phyloP scores from a whole-genome alignment of 345 rosid genomes.

The Psidium guajava region DNA sequence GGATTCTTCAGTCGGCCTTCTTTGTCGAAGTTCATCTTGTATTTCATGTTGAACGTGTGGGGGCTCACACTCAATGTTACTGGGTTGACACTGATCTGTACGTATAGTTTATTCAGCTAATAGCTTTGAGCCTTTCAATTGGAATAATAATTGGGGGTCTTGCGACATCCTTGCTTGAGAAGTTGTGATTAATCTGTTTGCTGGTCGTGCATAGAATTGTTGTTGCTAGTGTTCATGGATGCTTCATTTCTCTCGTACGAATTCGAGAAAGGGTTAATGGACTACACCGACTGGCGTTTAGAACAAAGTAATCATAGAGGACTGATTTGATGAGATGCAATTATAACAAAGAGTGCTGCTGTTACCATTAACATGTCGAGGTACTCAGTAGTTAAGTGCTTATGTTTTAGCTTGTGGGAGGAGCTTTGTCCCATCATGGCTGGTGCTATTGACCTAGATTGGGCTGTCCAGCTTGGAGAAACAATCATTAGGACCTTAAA shows the following conservation, averaged over 20 bases:
- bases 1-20: background rate
- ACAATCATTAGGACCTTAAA: background rate
- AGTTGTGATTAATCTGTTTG: background rate
- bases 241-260: background rate
- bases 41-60: background rate
- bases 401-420: background rate
- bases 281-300: background rate
- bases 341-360: background rate
- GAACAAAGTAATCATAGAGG: background rate
- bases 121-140: background rate
- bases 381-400: background rate
- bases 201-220: background rate
- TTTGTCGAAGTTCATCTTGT: background rate
- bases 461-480: background rate
- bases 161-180: background rate
- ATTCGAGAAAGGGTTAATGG: background rate
- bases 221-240: background rate
- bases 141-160: background rate
- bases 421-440: background rate
- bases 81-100: background rate
- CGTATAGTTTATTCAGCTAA: background rate
- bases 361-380: background rate
- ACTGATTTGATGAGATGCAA: background rate
- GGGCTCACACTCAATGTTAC: background rate
- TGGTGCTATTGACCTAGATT: background rate